Conservation (phyloP, 1,139 yeast genomes). For the Chernovozyma aurita region DNA sequence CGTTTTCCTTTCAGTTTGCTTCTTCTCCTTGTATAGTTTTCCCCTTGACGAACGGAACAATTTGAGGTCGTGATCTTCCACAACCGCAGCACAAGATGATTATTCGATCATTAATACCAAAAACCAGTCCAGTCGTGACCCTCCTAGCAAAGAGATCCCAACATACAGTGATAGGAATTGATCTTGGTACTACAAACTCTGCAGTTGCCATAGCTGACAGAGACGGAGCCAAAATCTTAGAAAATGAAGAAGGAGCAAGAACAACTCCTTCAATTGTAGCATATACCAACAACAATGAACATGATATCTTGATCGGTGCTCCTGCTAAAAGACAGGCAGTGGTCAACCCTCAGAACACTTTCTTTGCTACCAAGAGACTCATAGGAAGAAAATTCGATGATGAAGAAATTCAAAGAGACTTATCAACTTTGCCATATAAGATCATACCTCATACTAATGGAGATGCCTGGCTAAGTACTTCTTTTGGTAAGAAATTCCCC, state of each 20-base stretch:
- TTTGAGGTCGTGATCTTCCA: too few species aligned
- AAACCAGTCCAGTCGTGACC: background rate
- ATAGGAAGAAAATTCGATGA: slow-evolving; percentile 66
- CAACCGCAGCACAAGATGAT: too few species aligned
- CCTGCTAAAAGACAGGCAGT: slow-evolving; percentile 67
- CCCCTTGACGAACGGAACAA: too few species aligned
- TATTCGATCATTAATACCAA: background rate
- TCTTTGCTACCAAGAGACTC: slow-evolving; percentile 69
- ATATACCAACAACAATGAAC: slow-evolving; percentile 28
- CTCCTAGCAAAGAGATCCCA: slow-evolving; percentile 7
- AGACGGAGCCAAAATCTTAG: slow-evolving; percentile 51
- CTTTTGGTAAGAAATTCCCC: slow-evolving; percentile 33
- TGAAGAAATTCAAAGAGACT: slow-evolving; percentile 60
- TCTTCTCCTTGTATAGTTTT: too few species aligned
- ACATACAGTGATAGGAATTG: slow-evolving; percentile 63
- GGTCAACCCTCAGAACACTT: slow-evolving; percentile 63
- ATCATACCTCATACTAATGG: slow-evolving; percentile 52
- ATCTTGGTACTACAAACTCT: slow-evolving; percentile 76
- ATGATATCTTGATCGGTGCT: slow-evolving; percentile 49
- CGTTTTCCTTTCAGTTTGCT: too few species aligned
- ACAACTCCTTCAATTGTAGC: slow-evolving; percentile 77
- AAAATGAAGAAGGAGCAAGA: slow-evolving; percentile 62
- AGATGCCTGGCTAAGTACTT: slow-evolving; percentile 57
- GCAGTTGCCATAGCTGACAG: slow-evolving; percentile 66
- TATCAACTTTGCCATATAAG: slow-evolving; percentile 49